Base-by-base conservation (phyloP, 148 eudicot genomes). In the Polygonum aviculare region DNA sequence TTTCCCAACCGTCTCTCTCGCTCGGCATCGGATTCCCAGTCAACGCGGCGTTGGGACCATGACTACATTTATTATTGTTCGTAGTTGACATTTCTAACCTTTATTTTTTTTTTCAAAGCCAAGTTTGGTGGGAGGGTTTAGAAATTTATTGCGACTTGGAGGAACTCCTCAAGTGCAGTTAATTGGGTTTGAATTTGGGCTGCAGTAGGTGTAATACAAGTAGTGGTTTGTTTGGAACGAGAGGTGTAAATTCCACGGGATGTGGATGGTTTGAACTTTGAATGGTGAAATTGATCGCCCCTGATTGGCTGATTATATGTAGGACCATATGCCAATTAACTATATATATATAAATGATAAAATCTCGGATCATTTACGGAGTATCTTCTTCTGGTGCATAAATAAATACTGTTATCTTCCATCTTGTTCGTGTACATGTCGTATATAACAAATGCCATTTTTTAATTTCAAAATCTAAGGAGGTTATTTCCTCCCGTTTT, bases 41-140 rank as follows among this genome's bases (percentile, higher is more conserved):
- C 69, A 63, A 63, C 69, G 69, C 69, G 14, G 39, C 69, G 69
- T 63, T 63, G 69, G 69, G 39, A 33, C n/a, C 31, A 26, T 26
- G 31, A 26, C 31, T 26, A 26, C 31, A 26, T 26, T 26, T 26
- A 26, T 26, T 26, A 12, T 63, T 11, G 39, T 63, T 14, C 40
- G 69, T 39, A 63, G 69, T 63, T 63, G 69, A 63, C 69, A 63
- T 33, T 33, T 63, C 69, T 63, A 63, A 63, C 69, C 69, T 33
- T 33, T 33, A 33, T 6, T 0, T 63, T 3, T 26, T 26, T 26
- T 26, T 26, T 26, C 40, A 63, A 63, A 63, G 36, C 39, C 35
- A 33, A 12, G 69, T 63, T 31, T 63, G 69, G 69, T 63, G 33
- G 69, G 39, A 19, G 31, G 63, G 33, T 19, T 8, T 57, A 22